Conservation (phyloP, 441 rosid genomes). For the Hura crepitans region DNA sequence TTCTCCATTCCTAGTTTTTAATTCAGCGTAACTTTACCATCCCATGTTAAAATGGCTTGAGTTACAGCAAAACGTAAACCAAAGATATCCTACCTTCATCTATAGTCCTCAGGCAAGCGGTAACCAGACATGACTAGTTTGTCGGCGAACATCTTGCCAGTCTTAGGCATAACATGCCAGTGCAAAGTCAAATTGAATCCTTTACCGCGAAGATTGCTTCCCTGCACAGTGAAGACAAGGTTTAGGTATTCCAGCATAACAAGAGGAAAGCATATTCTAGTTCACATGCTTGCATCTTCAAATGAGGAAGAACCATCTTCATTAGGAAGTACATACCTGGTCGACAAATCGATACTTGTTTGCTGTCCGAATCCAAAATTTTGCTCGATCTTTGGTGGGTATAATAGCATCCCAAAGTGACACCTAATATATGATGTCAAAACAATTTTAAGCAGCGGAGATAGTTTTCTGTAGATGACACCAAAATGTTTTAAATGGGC, state of each 20-base stretch:
- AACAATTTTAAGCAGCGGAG: neutral
- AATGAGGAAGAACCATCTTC: neutral
- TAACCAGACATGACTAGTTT: conserved; percentile 80
- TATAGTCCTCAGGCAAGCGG: conserved; percentile 73
- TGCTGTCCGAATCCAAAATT: conserved; percentile 57
- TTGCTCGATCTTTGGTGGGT: conserved; percentile 68
- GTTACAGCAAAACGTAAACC: conserved; percentile 30
- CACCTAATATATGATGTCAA: conserved; percentile 38
- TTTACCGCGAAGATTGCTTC: conserved; percentile 83
- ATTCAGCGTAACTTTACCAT: conserved; percentile 15
- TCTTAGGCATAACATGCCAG: conserved; percentile 99
- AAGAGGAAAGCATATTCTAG: neutral
- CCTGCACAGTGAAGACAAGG: conserved; percentile 39
- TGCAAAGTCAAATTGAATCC: conserved; percentile 89
- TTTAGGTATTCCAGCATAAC: conserved; percentile 9
- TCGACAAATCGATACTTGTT: conserved; percentile 87
- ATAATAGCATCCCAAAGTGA: conserved; percentile 96
- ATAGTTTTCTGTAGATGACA: neutral
- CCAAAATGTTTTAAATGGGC: neutral
- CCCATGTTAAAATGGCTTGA: conserved; percentile 25
- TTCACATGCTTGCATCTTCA: neutral
- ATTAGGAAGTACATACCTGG: conserved; percentile 42
- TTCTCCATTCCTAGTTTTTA: conserved; percentile 22
- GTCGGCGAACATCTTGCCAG: conserved; percentile 87
- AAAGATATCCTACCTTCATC: conserved; percentile 33